Percentiles rank a stretch among this genome's conserved stretches.
phyloP scores from a whole-genome alignment of 2,329 filamentous ascomycete genomes.

The Paradendryphiella salina region DNA sequence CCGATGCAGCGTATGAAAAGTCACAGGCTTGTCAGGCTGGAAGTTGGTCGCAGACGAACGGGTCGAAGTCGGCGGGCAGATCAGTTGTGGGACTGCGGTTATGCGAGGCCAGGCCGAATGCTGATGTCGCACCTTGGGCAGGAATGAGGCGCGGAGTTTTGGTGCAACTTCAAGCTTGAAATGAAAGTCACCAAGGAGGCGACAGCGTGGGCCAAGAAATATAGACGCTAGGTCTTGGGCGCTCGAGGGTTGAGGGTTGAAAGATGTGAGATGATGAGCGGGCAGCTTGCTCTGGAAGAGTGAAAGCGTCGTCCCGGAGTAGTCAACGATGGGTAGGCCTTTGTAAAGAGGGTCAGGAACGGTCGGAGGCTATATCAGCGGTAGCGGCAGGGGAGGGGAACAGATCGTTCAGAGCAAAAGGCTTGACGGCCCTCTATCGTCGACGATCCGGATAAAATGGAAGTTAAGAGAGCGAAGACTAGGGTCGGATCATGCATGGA shows the following conservation, averaged over 20 bases:
- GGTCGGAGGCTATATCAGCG: constrained; percentile 45
- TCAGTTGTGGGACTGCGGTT: constrained; percentile 34
- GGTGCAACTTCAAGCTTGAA: constrained; percentile 42
- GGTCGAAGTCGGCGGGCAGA: constrained; percentile 27
- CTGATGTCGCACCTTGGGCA: constrained; percentile 39
- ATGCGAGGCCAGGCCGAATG: constrained; percentile 42
- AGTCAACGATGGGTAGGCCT: constrained; percentile 36
- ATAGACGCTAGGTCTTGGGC: constrained; percentile 29
- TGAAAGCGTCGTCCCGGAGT: constrained; percentile 30
- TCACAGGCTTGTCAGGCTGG: constrained; percentile 26
- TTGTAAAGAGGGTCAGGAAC: constrained; percentile 44
- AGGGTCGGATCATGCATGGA: constrained; percentile 45
- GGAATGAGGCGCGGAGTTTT: constrained; percentile 41
- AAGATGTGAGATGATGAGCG: constrained; percentile 29
- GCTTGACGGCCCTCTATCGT: constrained; percentile 47
- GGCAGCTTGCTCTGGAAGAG: constrained; percentile 36
- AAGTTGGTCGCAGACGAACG: constrained; percentile 33
- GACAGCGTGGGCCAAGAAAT: constrained; percentile 38
- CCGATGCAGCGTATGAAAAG: constrained; percentile 25
- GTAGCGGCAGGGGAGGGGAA: constrained; percentile 41
- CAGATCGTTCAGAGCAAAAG: constrained; percentile 47
- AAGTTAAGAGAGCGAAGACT: constrained; percentile 43
- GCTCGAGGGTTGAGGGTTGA: constrained; percentile 21
- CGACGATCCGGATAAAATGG: constrained; percentile 49
- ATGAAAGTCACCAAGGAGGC: constrained; percentile 39